A percentile compares a stretch with the other conserved stretches of the same genome.
Conservation (phyloP, 768 basidiomycete genomes). For the Lanmaoa pseudosensibilis region DNA sequence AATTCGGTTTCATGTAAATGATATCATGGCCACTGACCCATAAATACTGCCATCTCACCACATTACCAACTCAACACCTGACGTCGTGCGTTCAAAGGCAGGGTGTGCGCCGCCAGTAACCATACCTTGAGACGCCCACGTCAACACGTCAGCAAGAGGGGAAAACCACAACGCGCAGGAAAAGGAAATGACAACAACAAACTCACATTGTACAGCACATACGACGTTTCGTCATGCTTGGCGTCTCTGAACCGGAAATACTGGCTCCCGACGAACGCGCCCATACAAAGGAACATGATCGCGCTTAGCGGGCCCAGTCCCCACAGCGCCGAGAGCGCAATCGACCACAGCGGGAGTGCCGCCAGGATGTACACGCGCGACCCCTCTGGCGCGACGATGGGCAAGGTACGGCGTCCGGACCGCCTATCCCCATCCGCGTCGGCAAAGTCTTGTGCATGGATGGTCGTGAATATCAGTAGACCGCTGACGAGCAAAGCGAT, state of each 20-base stretch:
- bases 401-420: slow-evolving; percentile 33
- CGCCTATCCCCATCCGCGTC: slow-evolving; percentile 33
- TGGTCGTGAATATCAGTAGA: slow-evolving; percentile 35
- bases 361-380: slow-evolving; percentile 13
- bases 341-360: slow-evolving; percentile 14
- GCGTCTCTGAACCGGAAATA: slow-evolving; percentile 12
- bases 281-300: slow-evolving; percentile 8
- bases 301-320: slow-evolving; percentile 11
- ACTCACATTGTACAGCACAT: slow-evolving; percentile 18
- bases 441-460: slow-evolving; percentile 38
- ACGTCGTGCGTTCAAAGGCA: slow-evolving; percentile 10
- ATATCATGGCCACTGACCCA: not conserved
- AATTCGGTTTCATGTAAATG: not conserved
- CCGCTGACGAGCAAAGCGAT: slow-evolving; percentile 27
- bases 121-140: slow-evolving; percentile 1
- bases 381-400: slow-evolving; percentile 23
- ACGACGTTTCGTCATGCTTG: slow-evolving; percentile 11
- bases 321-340: slow-evolving; percentile 3
- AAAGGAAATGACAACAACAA: not conserved
- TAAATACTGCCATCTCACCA: not conserved
- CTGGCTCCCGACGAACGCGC: slow-evolving; percentile 15
- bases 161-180: not conserved
- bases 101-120: slow-evolving; percentile 7
- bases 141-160: not conserved
- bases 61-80: slow-evolving; percentile 5